Base-by-base conservation (phyloP, 2,329 filamentous ascomycete species). In the Colletotrichum melonis region DNA sequence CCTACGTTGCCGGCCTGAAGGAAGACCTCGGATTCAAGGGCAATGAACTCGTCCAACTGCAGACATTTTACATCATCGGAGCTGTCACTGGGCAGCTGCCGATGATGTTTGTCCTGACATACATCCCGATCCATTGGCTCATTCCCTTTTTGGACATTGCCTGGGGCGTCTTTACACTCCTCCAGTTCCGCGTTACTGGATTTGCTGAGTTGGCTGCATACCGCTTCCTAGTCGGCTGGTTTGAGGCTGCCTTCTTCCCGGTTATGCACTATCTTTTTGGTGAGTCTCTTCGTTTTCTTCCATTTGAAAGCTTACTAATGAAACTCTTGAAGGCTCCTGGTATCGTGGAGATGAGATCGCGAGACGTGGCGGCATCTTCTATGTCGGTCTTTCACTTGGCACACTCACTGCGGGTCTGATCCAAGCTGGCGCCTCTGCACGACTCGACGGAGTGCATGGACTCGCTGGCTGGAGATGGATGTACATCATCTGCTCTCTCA, bases 141-240 rank as follows among this genome's bases (percentile, higher is more conserved):
- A 26, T 81, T 68, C 63, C 79, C 75, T 63, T 69, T 78, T 4
- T 73, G 74, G 87, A 90, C 71, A 76, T 90, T 2, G 78, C 82
- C 1, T 91, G 89, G 89, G 88, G 88, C 0, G 78, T 90, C 35
- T 88, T 91, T 72, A 91, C 89, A 0, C 81, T 91, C 14, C 80
- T 90, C 74, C 56, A 75, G 71, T 54, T 56, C 76, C 62, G 74
- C 52, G 16, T 76, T 72, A 73, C 63, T 75, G 80, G 49, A 49
- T 80, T 38, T 26, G 67, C 30, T 38, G 76, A 42, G 69, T 82
- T 73, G 9, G 71, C 71, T 8, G 71, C 71, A 8, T 73, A 73
- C 19, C 77, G 82, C 2, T 84, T 84, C 63, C 80, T 82, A 32
- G 75, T 82, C 1, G 81, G 81, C 2, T 77, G 81, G n/a, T 79